Conservation (phyloP, 139 green algal genomes). For the Helicosporidium sp. region DNA sequence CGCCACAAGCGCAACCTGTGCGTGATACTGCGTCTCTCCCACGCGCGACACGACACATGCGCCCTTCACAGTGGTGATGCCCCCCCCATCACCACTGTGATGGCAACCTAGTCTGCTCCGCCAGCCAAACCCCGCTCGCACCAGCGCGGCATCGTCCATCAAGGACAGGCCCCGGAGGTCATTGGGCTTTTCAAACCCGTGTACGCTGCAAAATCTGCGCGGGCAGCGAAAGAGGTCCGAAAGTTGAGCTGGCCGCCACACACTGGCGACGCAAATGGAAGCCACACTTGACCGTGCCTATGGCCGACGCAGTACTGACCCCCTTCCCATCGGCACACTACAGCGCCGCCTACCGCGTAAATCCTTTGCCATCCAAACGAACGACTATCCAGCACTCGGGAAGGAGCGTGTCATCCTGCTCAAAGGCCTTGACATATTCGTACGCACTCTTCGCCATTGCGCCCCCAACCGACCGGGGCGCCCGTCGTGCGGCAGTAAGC, state of each 20-base stretch:
- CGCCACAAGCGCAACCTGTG: too few relatives aligned
- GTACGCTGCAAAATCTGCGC: slow-evolving; percentile 49
- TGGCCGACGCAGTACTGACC: too few relatives aligned
- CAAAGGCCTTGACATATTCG: slow-evolving; percentile 69
- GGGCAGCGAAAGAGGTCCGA: not conserved
- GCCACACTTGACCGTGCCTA: not conserved
- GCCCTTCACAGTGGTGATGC: too few relatives aligned
- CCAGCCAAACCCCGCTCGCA: slow-evolving; percentile 2
- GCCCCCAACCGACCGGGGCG: too few relatives aligned
- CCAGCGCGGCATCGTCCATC: slow-evolving; percentile 53
- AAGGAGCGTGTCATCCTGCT: slow-evolving; percentile 49
- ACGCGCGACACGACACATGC: too few relatives aligned
- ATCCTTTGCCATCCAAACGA: slow-evolving; percentile 68
- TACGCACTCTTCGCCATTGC: slow-evolving; percentile 49
- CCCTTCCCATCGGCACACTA: too few relatives aligned
- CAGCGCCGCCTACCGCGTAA: slow-evolving; percentile 48
- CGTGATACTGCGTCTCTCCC: too few relatives aligned
- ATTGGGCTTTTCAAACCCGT: slow-evolving; percentile 69
- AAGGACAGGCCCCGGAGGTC: slow-evolving; percentile 49
- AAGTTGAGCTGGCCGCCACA: not conserved
- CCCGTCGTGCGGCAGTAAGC: too few relatives aligned
- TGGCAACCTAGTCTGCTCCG: not conserved
- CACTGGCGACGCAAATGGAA: not conserved
- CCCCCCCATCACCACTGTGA: not conserved
- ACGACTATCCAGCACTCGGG: slow-evolving; percentile 67